Conservation (phyloP, 2,329 filamentous ascomycete genomes). For the Thermomyces lanuginosus region DNA sequence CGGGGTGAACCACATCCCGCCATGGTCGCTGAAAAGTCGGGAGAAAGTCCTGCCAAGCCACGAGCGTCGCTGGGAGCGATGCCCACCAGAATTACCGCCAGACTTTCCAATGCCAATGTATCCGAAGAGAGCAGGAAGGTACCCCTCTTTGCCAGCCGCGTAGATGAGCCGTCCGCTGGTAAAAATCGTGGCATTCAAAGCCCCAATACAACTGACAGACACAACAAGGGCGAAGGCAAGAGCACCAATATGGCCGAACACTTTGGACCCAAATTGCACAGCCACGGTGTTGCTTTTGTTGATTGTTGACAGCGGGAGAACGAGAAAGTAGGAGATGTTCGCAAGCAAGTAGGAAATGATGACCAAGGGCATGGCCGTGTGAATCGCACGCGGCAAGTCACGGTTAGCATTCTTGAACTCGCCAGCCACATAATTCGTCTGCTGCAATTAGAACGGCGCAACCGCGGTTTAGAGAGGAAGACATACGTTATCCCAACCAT, state of each 20-base stretch:
- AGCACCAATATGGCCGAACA: constrained; percentile 71
- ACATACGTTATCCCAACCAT: constrained; percentile 94
- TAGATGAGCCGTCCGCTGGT: constrained; percentile 86
- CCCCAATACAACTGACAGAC: constrained; percentile 80
- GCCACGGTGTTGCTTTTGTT: constrained; percentile 89
- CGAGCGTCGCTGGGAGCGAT: constrained; percentile 29
- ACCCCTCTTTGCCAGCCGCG: constrained; percentile 86
- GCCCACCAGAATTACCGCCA: constrained; percentile 11
- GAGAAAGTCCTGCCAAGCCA: constrained; percentile 45
- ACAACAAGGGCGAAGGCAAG: constrained; percentile 79
- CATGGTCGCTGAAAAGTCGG: constrained; percentile 54
- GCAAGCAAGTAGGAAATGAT: constrained; percentile 81
- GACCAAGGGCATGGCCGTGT: constrained; percentile 89
- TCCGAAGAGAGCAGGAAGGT: constrained; percentile 69
- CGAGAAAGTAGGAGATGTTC: constrained; percentile 87
- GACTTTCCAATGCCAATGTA: constrained; percentile 52
- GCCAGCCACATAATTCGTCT: constrained; percentile 95
- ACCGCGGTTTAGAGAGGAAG: not conserved
- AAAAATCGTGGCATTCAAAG: constrained; percentile 86
- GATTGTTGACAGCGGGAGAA: constrained; percentile 64
- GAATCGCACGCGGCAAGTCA: constrained; percentile 85
- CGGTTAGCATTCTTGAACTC: constrained; percentile 85
- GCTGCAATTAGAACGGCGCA: constrained; percentile 6
- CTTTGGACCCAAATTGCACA: constrained; percentile 76
- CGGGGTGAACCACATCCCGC: constrained; percentile 81